Percentiles rank a stretch among this genome's conserved stretches.
phyloP scores from a whole-genome alignment of 2,329 filamentous ascomycete species.

The Neofusicoccum umdonicola region DNA sequence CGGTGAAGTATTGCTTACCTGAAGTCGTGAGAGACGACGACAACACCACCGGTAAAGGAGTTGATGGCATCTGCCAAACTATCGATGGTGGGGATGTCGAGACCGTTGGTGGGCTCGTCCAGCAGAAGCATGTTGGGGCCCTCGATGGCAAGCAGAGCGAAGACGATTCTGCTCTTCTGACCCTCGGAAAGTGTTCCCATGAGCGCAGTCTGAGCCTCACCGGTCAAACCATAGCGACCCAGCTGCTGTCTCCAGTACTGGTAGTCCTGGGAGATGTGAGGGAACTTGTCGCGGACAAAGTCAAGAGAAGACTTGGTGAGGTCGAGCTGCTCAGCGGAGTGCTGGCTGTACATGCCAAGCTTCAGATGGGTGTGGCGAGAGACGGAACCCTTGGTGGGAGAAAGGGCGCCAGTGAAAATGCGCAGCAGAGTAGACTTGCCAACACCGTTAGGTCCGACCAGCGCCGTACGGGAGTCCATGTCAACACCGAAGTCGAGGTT shows the following conservation, averaged over 20 bases:
- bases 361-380: slow-evolving; percentile 97
- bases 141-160: slow-evolving; percentile 92
- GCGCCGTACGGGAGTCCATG: slow-evolving; percentile 96
- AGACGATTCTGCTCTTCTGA: slow-evolving; percentile 97
- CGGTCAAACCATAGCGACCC: slow-evolving; percentile 87
- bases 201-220: slow-evolving; percentile 90
- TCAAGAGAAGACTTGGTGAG: slow-evolving; percentile 96
- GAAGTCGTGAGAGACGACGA: slow-evolving; percentile 98
- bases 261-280: slow-evolving; percentile 87
- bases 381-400: slow-evolving; percentile 76
- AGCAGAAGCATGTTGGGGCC: slow-evolving; percentile 95
- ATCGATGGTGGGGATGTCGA: slow-evolving; percentile 98
- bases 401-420: slow-evolving; percentile 94
- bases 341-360: slow-evolving; percentile 96
- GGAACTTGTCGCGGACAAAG: slow-evolving; percentile 95
- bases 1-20: slow-evolving; percentile 59
- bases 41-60: slow-evolving; percentile 90
- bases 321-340: slow-evolving; percentile 97
- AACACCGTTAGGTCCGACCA: slow-evolving; percentile 98
- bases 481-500: slow-evolving; percentile 97
- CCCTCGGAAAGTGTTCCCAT: slow-evolving; percentile 98
- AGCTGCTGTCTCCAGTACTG: slow-evolving; percentile 99
- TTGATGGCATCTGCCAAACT: slow-evolving; percentile 97
- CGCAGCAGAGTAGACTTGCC: slow-evolving; percentile 96
- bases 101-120: slow-evolving; percentile 98